Evolutionary conservation across 768 basidiomycete genomes (phyloP).

Genomic region (Plicaturopsis crispa): DNA sequence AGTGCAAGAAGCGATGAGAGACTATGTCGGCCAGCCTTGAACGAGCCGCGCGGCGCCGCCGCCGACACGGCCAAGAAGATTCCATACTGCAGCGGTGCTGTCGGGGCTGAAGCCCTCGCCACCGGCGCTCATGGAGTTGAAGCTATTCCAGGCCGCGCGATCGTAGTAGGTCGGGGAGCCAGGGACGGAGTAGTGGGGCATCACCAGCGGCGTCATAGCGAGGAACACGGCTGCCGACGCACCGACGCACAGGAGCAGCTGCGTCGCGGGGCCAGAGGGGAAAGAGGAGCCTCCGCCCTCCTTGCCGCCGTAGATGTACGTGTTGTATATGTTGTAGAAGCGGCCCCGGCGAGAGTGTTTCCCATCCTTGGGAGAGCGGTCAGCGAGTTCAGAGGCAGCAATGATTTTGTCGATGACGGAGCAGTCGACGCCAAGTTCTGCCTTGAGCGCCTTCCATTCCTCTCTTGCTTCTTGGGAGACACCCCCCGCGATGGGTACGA

Average conservation of each 20-base stretch:
- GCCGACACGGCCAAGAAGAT: conserved; percentile 60
- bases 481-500: conserved; percentile 36
- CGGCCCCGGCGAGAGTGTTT: conserved; percentile 37
- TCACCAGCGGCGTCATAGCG: conserved; percentile 49
- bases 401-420: conserved; percentile 69
- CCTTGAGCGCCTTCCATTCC: conserved; percentile 76
- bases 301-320: conserved; percentile 42
- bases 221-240: conserved; percentile 57
- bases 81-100: conserved; percentile 59
- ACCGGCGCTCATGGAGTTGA: conserved; percentile 61
- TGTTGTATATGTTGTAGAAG: conserved; percentile 87
- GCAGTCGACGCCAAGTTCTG: conserved; percentile 74
- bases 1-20: too few species aligned
- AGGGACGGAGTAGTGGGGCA: conserved; percentile 46
- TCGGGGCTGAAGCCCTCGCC: conserved; percentile 66
- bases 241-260: conserved; percentile 51
- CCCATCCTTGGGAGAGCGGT: conserved; percentile 14
- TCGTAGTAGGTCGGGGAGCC: conserved; percentile 73
- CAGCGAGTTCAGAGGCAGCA: conserved; percentile 29
- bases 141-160: conserved; percentile 71
- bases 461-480: conserved; percentile 61
- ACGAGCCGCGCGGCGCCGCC: conserved; percentile 71
- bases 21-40: conserved; percentile 72
- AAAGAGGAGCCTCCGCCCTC: conserved; percentile 24
- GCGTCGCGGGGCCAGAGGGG: conserved; percentile 29